Base-by-base conservation (phyloP, 192 early-diverging fungal species). In the Umbelopsis vinacea region DNA sequence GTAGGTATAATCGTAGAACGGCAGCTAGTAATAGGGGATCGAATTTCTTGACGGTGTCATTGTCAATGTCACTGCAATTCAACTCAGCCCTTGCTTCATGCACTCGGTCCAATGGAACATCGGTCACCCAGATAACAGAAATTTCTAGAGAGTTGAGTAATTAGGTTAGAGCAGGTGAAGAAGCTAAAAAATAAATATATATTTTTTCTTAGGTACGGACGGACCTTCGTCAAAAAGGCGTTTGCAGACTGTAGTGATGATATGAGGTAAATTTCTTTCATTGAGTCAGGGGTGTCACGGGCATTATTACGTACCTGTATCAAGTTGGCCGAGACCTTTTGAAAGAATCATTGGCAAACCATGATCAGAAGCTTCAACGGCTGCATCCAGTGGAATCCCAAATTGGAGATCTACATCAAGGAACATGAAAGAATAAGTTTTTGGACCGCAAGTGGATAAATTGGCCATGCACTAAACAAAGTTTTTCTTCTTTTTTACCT, bases 1-100 rank as follows among this genome's bases (percentile, higher is more conserved):
- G 75, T 21, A 93, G 80, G 70, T 92, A 93, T 17, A 93, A 75
- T 12, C 89, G 85, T 46, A 93, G 72, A 5, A 87, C 76, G 19
- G 86, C 88, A 26, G 88, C 85, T 8, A 91, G 75, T 21, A 89
- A 75, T 6, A 86, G 74, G 17, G 89, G 73, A 75, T 92, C 90
- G 70, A 86, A 89, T 21, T 74, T 60, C 40, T 86, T 82, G 35
- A 93, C 70, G 67, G 83, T 73, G 50, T 87, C 84, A 55, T 90
- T 11, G 89, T 86, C 38, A 81, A 79, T 54, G 24, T 79, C 57
- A 60, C 78, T 72, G 67, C 79, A 79, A 74, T 93, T 93, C 24
- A 93, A 73, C 29, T 84, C 82, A 48, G 88, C 85, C 40, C 90
- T 85, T 55, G 90, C 84, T 45, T 77, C 83, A 76, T 92, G 88